A percentile compares a stretch with the other conserved stretches of the same genome.
These are phyloP conservation scores for Cladosporium sphaerospermum DNA, from an alignment of 2,329 filamentous ascomycete genomes.

Conservation along the genomic window DNA sequence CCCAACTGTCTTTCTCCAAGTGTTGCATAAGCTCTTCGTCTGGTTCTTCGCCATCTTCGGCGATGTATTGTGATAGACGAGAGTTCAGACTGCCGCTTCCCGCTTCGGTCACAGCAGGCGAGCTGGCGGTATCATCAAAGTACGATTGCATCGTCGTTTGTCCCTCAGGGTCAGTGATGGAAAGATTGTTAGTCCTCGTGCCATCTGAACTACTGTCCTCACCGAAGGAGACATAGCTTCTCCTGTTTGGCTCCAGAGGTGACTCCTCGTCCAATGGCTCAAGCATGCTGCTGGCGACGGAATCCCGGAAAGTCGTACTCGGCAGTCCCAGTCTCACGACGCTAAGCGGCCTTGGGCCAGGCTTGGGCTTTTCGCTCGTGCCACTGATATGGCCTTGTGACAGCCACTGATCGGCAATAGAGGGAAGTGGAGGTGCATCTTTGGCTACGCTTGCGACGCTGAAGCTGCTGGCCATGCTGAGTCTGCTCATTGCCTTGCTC, in stretches of 20 bases:
- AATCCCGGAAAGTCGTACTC: conserved; percentile 68
- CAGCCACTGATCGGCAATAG: conserved; percentile 90
- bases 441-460: conserved; percentile 79
- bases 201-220: conserved; percentile 59
- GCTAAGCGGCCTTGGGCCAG: conserved; percentile 53
- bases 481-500: conserved; percentile 84
- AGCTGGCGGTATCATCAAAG: conserved; percentile 72
- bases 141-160: conserved; percentile 66
- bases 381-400: conserved; percentile 37
- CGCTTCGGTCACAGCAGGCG: conserved; percentile 48
- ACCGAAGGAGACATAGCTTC: conserved; percentile 88
- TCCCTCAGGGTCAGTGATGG: conserved; percentile 71
- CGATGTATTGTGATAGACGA: conserved; percentile 73
- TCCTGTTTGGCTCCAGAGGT: conserved; percentile 76
- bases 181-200: conserved; percentile 59
- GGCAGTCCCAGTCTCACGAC: conserved; percentile 53
- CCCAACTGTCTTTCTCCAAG: conserved; percentile 86
- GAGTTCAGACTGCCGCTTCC: conserved; percentile 64
- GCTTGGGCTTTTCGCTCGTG: conserved; percentile 40
- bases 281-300: conserved; percentile 79
- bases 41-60: conserved; percentile 83
- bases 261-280: conserved; percentile 90
- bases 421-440: conserved; percentile 90
- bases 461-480: conserved; percentile 89
- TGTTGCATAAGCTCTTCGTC: conserved; percentile 88